Conservation (phyloP, 148 eudicot species). For the Heliosperma pusillum region DNA sequence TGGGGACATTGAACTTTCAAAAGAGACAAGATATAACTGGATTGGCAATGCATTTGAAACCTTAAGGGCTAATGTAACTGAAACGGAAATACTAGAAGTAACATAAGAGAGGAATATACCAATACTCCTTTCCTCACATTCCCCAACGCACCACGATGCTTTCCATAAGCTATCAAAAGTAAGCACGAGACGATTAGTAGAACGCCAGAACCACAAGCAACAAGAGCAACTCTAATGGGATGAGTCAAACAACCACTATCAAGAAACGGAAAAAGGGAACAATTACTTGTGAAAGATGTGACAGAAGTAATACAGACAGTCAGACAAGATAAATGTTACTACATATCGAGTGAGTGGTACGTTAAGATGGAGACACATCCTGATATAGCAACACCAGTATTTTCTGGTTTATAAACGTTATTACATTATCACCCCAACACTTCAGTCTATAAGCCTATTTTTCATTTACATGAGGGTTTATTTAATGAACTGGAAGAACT, state of each 20-base stretch:
- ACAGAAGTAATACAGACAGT: neutral
- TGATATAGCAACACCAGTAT: too few species aligned
- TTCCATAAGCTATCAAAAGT: slow-evolving; percentile 69
- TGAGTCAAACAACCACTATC: neutral
- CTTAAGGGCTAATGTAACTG: neutral
- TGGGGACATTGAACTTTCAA: neutral
- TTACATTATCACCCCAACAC: too few species aligned
- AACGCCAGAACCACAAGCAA: neutral
- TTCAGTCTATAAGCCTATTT: too few species aligned
- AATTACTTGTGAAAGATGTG: neutral
- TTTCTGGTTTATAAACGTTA: too few species aligned
- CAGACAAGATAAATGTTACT: neutral
- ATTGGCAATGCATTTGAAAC: neutral
- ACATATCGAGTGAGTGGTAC: too few species aligned
- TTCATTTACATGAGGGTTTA: too few species aligned
- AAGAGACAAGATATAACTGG: neutral
- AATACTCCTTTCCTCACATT: slow-evolving; percentile 97
- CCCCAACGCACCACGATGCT: slow-evolving; percentile 87
- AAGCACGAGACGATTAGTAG: neutral
- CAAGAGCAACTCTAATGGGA: neutral
- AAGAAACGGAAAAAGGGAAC: neutral
- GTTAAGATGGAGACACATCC: too few species aligned
- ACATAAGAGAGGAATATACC: slow-evolving; percentile 42
- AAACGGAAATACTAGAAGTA: neutral
- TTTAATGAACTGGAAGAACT: too few species aligned